Evolutionary conservation across 768 basidiomycete genomes (phyloP), one percentile per base, ranked within the genome.

Genomic region (Mycena indigotica): DNA sequence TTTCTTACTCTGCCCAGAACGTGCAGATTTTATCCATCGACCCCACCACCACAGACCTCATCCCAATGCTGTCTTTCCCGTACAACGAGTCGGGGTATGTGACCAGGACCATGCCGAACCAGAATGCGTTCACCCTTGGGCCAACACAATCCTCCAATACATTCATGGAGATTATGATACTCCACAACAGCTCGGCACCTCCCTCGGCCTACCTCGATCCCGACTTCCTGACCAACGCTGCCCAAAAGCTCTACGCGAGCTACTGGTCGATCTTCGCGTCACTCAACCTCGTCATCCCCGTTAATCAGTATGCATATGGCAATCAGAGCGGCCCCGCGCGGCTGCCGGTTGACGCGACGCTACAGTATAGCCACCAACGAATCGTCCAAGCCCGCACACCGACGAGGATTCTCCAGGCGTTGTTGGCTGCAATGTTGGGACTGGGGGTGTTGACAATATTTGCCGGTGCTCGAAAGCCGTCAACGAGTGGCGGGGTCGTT

Each of bases 161-260:
- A 3, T 10, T 59, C 2, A 48, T 59, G 30, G 52, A 59, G 28
- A 28, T 59, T 29, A 35, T 59, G 32, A 54, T 46, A 15, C 53
- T 59, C 3, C 32, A 50, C 5, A 25, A 59, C 25, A 29, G 46
- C 13, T 55, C 58, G 5, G 50, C 38, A 16, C 53, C 58, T 10
- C 48, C 55, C n/a, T 45, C 21, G 3, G 44, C 45, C 3, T 59
- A 54, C 48, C 32, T 59, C 3, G 28, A 59, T 19, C 45, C 58
- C 16, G 16, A 17, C 4, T 5, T 4, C 13, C 24, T 59, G 23
- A 51, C 49, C 10, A 25, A 26, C 5, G 58, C 58, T 3, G 52
- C 28, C 12, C 46, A 59, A 24, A 19, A 39, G 8, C 19, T 58
- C 13, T 53, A 50, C 24, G 13, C 51, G 21, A 28, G 50, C 2